Base-by-base conservation (phyloP, 305 asterid genomes). In the Petunia hybrid region DNA sequence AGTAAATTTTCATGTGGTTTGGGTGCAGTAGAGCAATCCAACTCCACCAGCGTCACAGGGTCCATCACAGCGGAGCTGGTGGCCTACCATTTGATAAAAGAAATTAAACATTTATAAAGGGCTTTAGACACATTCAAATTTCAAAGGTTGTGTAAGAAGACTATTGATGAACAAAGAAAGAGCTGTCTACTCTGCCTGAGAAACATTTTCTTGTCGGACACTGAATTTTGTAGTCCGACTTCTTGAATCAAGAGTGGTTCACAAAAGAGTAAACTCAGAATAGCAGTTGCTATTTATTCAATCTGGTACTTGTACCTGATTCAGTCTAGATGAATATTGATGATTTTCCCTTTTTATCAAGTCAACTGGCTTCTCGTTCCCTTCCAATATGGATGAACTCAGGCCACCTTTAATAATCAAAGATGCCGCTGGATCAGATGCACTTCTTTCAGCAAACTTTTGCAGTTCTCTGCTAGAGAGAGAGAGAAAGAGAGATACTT, bases 381-480 rank as follows among this genome's bases (percentile, higher is more conserved):
- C 83, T 42, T 85, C 85, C 67, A 80, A 68, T 41, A 82, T 66
- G 78, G 87, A 85, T 78, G 90, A 36, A 80, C 82, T 83, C 68
- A 71, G 82, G 35, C 87, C 42, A 69, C 86, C 84, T 84, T 81
- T 85, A 64, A 79, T 84, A 75, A 78, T 82, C 68, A 87, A 81
- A 46, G 88, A 83, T 14, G 86, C 81, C n/a, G 81, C 65, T 31
- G 87, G 82, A 73, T 89, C 89, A 59, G 83, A 43, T 60, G 66
- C 81, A 68, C 82, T 78, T 82, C 90, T 88, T 86, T 91, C 95
- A 80, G 89, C 85, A 42, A 76, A 76, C 82, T 70, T 87, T 55
- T 83, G 90, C 76, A 83, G 89, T 83, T 88, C 97, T 7, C 97
- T 92, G 92, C 78, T 81, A 85, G 82, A 83, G 78, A 39, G 59